Percentiles rank a stretch among this genome's conserved stretches.
Evolutionary conservation across 495 filamentous ascomycete genomes (phyloP).

Genomic region (Xylaria telfairii): DNA sequence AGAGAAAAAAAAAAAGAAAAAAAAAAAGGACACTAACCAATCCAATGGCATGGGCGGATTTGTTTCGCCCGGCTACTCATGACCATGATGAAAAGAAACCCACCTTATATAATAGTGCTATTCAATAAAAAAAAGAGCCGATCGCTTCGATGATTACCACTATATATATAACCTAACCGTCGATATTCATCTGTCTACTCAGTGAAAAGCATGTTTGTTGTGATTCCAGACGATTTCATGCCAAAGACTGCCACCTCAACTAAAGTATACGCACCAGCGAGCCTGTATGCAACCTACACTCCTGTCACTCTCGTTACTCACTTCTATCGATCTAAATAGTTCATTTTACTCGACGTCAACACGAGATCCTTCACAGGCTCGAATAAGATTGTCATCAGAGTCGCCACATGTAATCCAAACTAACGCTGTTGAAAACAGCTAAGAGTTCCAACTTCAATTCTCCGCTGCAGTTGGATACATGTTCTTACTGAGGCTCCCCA

Average conservation of each 20-base stretch:
- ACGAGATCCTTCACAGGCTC: neutral
- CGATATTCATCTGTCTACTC: neutral
- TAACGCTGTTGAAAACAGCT: neutral
- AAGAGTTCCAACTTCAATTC: neutral
- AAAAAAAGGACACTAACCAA: neutral
- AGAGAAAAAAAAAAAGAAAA: neutral
- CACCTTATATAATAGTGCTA: slow-evolving; percentile 2
- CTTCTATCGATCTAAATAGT: neutral
- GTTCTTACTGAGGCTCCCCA: neutral
- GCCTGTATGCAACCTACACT: no score
- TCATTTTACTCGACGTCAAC: neutral
- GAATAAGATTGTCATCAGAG: neutral
- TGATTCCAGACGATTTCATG: no score
- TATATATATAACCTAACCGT: neutral
- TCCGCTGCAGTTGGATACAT: neutral
- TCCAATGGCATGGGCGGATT: neutral
- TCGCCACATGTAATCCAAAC: neutral
- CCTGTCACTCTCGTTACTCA: no score
- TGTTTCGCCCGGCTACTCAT: neutral
- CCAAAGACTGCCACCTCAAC: no score
- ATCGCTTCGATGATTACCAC: neutral
- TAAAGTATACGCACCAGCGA: no score
- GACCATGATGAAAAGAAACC: slow-evolving; percentile 1
- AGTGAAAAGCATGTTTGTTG: neutral
- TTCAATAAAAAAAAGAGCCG: neutral